These are phyloP conservation scores for Jaltomata sinuosa DNA, from an alignment of 257 asterid genomes.

Conservation along the genomic window DNA sequence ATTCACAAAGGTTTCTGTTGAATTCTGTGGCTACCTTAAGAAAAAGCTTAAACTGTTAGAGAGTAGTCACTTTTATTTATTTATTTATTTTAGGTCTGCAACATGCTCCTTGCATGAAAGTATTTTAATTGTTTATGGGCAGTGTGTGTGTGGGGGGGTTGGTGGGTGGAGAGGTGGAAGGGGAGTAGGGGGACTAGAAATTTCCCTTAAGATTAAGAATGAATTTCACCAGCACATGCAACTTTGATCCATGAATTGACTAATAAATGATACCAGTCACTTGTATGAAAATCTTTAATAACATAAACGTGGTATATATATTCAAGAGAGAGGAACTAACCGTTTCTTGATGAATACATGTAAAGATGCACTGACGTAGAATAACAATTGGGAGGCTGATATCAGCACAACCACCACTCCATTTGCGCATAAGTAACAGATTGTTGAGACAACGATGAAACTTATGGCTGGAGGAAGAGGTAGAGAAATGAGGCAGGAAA, in stretches of 20 bases:
- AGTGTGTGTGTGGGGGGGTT: too few species aligned
- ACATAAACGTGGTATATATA: not conserved
- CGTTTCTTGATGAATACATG: constrained; percentile 63
- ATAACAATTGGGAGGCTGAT: constrained; percentile 48
- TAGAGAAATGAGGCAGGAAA: constrained; percentile 51
- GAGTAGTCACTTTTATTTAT: not conserved
- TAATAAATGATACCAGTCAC: not conserved
- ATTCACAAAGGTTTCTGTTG: not conserved
- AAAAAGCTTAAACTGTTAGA: not conserved
- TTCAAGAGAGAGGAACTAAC: constrained; percentile 30
- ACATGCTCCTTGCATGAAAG: not conserved
- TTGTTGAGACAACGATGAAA: constrained; percentile 49
- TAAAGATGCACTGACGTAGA: constrained; percentile 47
- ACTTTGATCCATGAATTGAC: not conserved
- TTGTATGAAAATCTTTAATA: not conserved
- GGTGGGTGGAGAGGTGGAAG: not conserved
- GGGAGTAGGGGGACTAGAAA: not conserved
- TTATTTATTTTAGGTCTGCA: not conserved
- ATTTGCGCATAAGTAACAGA: constrained; percentile 76
- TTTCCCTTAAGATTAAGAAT: not conserved
- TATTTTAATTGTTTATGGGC: not conserved
- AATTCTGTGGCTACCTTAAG: not conserved
- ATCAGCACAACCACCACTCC: constrained; percentile 58
- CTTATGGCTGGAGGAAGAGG: constrained; percentile 49
- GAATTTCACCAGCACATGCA: not conserved